Percentiles rank a stretch among this genome's conserved stretches.
Conservation (phyloP, 768 basidiomycete species). For the Lactarius sanguifluus region DNA sequence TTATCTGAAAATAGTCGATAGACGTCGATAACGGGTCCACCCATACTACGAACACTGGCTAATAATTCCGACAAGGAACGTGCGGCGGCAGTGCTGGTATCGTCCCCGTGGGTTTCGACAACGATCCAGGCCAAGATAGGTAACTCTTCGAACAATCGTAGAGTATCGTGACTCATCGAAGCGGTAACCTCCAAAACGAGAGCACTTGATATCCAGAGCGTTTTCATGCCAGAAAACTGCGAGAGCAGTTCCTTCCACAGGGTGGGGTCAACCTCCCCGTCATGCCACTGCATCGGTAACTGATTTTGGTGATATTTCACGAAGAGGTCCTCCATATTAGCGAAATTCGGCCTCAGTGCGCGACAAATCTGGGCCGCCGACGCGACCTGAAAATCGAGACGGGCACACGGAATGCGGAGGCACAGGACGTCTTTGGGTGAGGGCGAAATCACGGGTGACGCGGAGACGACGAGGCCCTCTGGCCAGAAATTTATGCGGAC, state of each 20-base stretch:
- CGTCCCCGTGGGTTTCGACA: conserved; percentile 1
- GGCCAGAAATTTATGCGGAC: neutral
- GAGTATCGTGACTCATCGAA: neutral
- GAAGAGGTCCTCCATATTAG: conserved; percentile 6
- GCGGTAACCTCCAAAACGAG: neutral
- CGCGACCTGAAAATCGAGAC: conserved; percentile 10
- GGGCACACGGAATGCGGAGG: neutral
- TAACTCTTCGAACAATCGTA: neutral
- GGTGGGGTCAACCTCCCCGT: neutral
- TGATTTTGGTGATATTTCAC: conserved; percentile 4
- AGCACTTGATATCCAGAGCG: conserved; percentile 13
- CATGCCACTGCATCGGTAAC: neutral
- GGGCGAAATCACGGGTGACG: neutral
- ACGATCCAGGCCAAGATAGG: conserved; percentile 7
- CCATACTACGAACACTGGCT: neutral
- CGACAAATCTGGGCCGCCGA: conserved; percentile 2
- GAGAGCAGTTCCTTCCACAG: conserved; percentile 1
- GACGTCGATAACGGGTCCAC: conserved; percentile 4
- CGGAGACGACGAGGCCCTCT: neutral
- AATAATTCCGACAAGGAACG: conserved; percentile 3
- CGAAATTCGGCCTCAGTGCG: neutral
- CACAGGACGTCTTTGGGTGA: neutral
- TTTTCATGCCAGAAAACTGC: conserved; percentile 6
- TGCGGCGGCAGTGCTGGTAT: neutral
- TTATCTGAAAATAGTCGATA: conserved; percentile 9